phyloP scores from a whole-genome alignment of 2,329 filamentous ascomycete species.

The Sclerotinia spermophila region DNA sequence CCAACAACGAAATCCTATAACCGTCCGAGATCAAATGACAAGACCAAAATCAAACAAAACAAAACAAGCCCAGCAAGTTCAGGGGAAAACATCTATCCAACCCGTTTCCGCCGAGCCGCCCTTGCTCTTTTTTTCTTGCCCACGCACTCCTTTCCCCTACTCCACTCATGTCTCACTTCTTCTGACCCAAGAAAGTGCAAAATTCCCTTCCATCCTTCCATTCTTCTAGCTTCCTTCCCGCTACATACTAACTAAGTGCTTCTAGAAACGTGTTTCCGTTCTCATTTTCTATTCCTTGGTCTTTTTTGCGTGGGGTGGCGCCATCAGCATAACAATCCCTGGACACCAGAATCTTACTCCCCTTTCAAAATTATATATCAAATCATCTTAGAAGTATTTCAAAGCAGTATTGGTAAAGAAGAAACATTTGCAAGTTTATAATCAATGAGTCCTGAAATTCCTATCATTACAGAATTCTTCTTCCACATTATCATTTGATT shows the following conservation, averaged over 20 bases:
- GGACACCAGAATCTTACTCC: not conserved
- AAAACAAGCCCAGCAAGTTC: not conserved
- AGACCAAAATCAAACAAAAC: not conserved
- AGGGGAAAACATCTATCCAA: constrained; percentile 7
- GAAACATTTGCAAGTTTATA: not conserved
- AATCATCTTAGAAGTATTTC: not conserved
- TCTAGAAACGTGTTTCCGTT: not conserved
- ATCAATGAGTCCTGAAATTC: not conserved
- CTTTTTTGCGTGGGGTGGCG: not conserved
- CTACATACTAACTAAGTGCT: not conserved
- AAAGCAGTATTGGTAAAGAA: not conserved
- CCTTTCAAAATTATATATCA: not conserved
- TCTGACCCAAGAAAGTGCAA: not conserved
- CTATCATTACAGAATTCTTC: not conserved
- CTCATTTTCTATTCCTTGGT: not conserved
- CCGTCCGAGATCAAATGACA: not conserved
- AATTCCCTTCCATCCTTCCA: constrained; percentile 1
- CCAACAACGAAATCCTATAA: not conserved
- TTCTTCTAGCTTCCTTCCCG: constrained; percentile 2
- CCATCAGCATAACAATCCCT: not conserved
- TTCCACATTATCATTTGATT: not conserved
- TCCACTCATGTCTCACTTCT: not conserved
- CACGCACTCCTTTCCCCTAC: not conserved
- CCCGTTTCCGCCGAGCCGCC: not conserved
- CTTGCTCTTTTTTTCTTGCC: not conserved